Base-by-base conservation (phyloP, 202 grass and related monocot species). In the Schoenoplectus tabernaemontani region DNA sequence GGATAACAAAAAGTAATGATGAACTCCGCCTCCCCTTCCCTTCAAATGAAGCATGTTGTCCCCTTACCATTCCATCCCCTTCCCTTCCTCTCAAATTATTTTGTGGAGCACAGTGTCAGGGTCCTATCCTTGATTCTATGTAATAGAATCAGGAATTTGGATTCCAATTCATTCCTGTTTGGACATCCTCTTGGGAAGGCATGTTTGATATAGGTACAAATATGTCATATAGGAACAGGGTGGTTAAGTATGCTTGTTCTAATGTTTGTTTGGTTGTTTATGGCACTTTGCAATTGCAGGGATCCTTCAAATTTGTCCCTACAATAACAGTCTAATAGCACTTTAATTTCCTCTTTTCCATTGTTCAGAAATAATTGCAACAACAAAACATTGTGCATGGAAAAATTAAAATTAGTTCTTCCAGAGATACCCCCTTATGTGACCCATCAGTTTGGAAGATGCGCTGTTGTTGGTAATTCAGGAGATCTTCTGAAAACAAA, bases 401-500 rank as follows among this genome's bases (percentile, higher is more conserved):
- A 99, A 79, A 99, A 99, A 80, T 86, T 99, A 78, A 86, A 87
- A 12, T 66, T 87, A 77, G 96, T 99, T 85, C 90, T 99, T 72
- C 90, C 88, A 77, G 79, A 95, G 73, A 86, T 59, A 79, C 64
- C 96, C 59, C 91, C 90, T 19, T 95, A 95, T 87, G 78, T 89
- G 41, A 91, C 96, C 64, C 85, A 7, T 50, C 91, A 99, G 57
- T 99, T 89, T 85, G 81, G 82, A 73, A 84, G 85, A 57, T 99
- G 96, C 71, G 96, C 90, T 80, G 96, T 99, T 32, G 91, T 95
- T 28, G 96, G 96, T 7, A 99, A 99, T 41, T 99, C 96, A 20
- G 91, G 91, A 19, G 96, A 99, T 80, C 96, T 99, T 95, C 86
- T 99, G 32, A 95, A 95, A 86, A 99, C 91, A 38, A 86, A 85